Percentiles rank a stretch among this genome's conserved stretches.
Evolutionary conservation across 805 yeast species (phyloP).

Genomic region (Wickerhamomyces tratensis): DNA sequence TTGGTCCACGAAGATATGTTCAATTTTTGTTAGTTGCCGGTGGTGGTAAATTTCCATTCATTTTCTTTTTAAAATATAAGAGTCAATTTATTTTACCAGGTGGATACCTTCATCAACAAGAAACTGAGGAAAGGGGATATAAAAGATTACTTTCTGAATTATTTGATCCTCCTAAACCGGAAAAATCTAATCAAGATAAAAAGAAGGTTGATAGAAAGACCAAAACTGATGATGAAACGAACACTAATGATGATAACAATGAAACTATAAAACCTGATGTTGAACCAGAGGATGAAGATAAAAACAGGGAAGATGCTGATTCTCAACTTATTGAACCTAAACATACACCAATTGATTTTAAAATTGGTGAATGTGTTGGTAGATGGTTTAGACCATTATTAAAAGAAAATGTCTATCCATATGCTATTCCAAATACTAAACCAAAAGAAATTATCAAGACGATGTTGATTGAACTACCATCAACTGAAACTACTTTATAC

Average conservation of each 20-base stretch:
- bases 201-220: too few relatives aligned
- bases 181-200: too few relatives aligned
- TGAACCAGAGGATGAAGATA: too few relatives aligned
- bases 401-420: constrained; percentile 8
- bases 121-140: constrained; percentile 5
- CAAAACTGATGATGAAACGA: too few relatives aligned
- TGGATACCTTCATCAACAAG: constrained; percentile 6
- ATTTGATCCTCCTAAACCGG: constrained; percentile 1
- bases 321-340: too few relatives aligned
- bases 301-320: neutral
- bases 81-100: constrained; percentile 6
- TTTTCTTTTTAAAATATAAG: constrained; percentile 2
- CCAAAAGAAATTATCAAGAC: constrained; percentile 8
- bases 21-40: constrained; percentile 6
- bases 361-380: constrained; percentile 2
- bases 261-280: too few relatives aligned
- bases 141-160: constrained; percentile 5
- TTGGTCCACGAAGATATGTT: constrained; percentile 6
- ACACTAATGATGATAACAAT: too few relatives aligned
- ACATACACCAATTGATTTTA: constrained; percentile 1
- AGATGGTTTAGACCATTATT: constrained; percentile 12
- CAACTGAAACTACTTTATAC: neutral
- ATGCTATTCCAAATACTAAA: constrained; percentile 3
- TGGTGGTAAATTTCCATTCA: constrained; percentile 5
- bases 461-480: constrained; percentile 4